Conservation (phyloP, 257 asterid genomes). For the Schizonepeta tenuifolia region DNA sequence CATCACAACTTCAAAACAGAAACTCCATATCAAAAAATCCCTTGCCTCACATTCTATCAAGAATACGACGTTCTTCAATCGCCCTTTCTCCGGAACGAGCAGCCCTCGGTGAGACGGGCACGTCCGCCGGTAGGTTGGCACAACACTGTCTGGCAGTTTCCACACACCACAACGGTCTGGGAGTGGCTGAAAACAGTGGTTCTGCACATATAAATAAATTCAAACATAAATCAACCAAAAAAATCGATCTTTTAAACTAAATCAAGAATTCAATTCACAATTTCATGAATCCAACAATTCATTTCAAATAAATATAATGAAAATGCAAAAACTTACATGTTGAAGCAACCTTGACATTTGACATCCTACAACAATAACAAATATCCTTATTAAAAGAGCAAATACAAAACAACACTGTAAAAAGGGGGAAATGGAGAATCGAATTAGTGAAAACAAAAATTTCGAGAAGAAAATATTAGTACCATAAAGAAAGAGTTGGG, state of each 20-base stretch:
- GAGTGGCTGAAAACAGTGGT: slow-evolving; percentile 34
- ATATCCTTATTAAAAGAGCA: background rate
- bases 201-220: slow-evolving; percentile 2
- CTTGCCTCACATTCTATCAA: slow-evolving; percentile 1
- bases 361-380: slow-evolving; percentile 32
- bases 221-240: background rate
- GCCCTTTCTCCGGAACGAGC: slow-evolving; percentile 13
- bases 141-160: slow-evolving; percentile 40
- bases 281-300: background rate
- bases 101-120: slow-evolving; percentile 8
- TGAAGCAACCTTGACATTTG: slow-evolving; percentile 71
- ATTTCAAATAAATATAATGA: background rate
- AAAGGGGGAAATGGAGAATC: background rate
- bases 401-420: background rate
- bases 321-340: slow-evolving; percentile 46
- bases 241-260: background rate
- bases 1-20: background rate
- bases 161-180: slow-evolving; percentile 37
- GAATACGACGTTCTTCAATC: background rate
- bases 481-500: slow-evolving; percentile 33
- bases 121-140: slow-evolving; percentile 47
- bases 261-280: background rate
- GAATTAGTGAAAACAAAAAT: background rate
- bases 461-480: background rate
- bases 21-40: background rate